Base-by-base conservation (phyloP, 768 basidiomycete species). In the Kwoniella newhampshirensis region DNA sequence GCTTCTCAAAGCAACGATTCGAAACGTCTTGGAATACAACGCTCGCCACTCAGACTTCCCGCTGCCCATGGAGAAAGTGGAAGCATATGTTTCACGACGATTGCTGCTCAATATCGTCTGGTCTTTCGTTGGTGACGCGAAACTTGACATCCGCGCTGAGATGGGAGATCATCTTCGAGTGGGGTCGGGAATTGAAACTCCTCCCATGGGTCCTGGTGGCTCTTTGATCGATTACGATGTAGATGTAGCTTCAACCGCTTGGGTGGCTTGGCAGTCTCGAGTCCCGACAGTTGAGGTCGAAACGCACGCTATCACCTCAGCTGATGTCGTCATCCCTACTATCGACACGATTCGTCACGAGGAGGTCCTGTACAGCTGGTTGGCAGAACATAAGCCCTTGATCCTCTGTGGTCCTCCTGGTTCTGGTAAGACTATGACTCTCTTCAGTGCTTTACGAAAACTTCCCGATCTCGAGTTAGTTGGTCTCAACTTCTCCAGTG, bases 401-500 rank as follows among this genome's bases (percentile, higher is more conserved):
- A 89, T 99, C 85, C 83, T 99, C 23, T 99, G 93, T 74, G 96
- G 96, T 43, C 96, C 96, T 68, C 96, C 96, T n/a, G 96, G 96
- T 72, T 98, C 96, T 20, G 96, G 96, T 21, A 99, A 99, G 80
- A 99, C 96, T 6, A 99, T 99, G 96, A 98, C 96, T 0, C 81
- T 99, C 18, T 98, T 99, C 80, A 96, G 91, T 66, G 96, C 96
- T 9, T 82, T 99, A 27, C 86, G 96, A 55, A 98, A 98, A 76
- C 83, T 98, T 36, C 93, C 96, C 1, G 91, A 98, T 77, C 92
- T 99, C 87, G 96, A 99, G 71, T 91, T 98, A 42, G 93, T 97
- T 64, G 96, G 96, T 44, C 85, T 99, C 66, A 99, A 99, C 79
- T 99, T 99, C 78, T 99, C 96, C 28, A 96, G 91, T 75, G 96